phyloP scores from a whole-genome alignment of 768 basidiomycete species.

The Psilocybe subaeruginosa region DNA sequence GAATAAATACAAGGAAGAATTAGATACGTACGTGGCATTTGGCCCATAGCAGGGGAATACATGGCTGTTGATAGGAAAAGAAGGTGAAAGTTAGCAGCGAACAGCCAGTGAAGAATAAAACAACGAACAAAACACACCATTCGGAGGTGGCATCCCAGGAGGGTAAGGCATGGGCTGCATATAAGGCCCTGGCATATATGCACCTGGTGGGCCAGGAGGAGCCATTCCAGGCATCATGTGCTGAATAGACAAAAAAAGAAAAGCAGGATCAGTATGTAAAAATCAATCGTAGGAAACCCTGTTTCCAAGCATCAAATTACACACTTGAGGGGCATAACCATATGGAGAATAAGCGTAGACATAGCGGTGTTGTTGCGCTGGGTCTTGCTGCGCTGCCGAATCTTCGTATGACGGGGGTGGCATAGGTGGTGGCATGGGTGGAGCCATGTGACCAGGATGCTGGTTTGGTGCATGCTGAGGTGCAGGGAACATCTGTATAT shows the following conservation, averaged over 20 bases:
- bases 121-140: slow-evolving; percentile 47
- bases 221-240: slow-evolving; percentile 88
- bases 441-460: slow-evolving; percentile 66
- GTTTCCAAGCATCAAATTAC: slow-evolving; percentile 21
- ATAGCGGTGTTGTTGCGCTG: slow-evolving; percentile 51
- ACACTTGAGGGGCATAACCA: slow-evolving; percentile 75
- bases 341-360: slow-evolving; percentile 81
- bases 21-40: slow-evolving; percentile 78
- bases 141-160: slow-evolving; percentile 78
- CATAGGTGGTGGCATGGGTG: slow-evolving; percentile 68
- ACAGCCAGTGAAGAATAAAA: slow-evolving; percentile 5
- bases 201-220: slow-evolving; percentile 75
- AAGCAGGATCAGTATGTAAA: background rate
- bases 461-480: slow-evolving; percentile 64
- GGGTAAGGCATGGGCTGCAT: slow-evolving; percentile 89
- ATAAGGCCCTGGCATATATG: slow-evolving; percentile 79
- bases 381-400: slow-evolving; percentile 63
- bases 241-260: slow-evolving; percentile 31
- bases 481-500: slow-evolving; percentile 75
- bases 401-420: slow-evolving; percentile 83
- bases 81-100: slow-evolving; percentile 9
- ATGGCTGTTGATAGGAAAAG: slow-evolving; percentile 50
- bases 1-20: background rate
- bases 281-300: background rate
- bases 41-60: slow-evolving; percentile 85